Percentiles rank a stretch among this genome's conserved stretches.
Evolutionary conservation across 352 stramenopile species (phyloP).

Genomic region (Phytophthora syringae): DNA sequence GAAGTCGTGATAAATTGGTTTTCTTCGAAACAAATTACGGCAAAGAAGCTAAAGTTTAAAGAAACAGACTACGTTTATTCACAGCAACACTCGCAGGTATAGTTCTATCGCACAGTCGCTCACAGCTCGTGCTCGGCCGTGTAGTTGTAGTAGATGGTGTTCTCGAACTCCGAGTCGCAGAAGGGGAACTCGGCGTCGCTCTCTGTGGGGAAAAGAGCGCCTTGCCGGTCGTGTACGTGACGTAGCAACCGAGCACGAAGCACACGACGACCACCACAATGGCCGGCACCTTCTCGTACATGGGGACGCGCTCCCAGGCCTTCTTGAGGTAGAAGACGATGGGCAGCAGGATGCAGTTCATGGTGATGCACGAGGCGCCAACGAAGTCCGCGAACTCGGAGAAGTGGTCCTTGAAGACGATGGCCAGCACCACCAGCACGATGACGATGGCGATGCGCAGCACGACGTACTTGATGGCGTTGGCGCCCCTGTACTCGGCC

Average conservation of each 20-base stretch:
- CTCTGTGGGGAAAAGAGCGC: no score
- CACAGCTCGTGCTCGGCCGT: slow-evolving; percentile 33
- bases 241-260: no score
- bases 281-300: no score
- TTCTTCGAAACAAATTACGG: no score
- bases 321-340: slow-evolving; percentile 77
- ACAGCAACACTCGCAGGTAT: not conserved
- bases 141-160: slow-evolving; percentile 57
- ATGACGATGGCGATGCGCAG: slow-evolving; percentile 41
- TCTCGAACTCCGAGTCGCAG: slow-evolving; percentile 51
- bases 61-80: slow-evolving; percentile 29
- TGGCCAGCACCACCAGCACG: slow-evolving; percentile 44
- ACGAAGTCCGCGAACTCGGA: slow-evolving; percentile 66
- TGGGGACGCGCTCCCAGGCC: slow-evolving; percentile 49
- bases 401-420: slow-evolving; percentile 64
- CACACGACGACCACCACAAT: no score
- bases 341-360: slow-evolving; percentile 68
- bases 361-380: slow-evolving; percentile 61
- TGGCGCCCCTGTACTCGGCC: slow-evolving; percentile 37
- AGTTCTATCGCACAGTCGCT: slow-evolving; percentile 6
- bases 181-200: no score
- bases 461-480: slow-evolving; percentile 41
- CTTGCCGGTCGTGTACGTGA: no score
- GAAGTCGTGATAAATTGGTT: no score
- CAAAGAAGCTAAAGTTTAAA: no score